These are phyloP conservation scores for Maudiozyma pseudohumilis DNA, from an alignment of 805 yeast genomes.

Conservation along the genomic window DNA sequence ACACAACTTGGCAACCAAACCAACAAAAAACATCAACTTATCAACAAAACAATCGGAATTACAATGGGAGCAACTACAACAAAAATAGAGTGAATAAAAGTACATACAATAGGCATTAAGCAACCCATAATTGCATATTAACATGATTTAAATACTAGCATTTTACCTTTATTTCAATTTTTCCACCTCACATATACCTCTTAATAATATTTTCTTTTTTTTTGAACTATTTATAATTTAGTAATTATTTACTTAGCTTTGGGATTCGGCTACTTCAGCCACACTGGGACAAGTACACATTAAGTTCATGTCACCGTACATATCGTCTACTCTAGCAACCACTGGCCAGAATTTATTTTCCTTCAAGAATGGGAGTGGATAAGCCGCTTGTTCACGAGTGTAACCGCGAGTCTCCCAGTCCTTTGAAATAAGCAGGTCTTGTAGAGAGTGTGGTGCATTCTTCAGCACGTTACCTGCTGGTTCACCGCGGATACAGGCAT, in stretches of 20 bases:
- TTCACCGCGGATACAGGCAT: constrained; percentile 55
- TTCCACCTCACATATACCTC: not conserved
- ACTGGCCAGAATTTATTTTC: constrained; percentile 89
- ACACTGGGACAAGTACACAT: constrained; percentile 90
- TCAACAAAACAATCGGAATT: constrained; percentile 6
- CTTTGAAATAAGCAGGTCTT: constrained; percentile 55
- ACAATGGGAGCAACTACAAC: constrained; percentile 2
- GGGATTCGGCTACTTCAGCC: constrained; percentile 39
- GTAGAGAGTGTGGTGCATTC: constrained; percentile 86
- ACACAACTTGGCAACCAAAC: not conserved
- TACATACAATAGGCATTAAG: not conserved
- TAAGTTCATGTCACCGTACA: constrained; percentile 86
- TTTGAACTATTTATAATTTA: not conserved
- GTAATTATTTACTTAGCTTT: not conserved
- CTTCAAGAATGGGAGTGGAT: constrained; percentile 69
- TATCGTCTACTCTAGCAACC: constrained; percentile 86
- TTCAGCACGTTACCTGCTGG: constrained; percentile 62
- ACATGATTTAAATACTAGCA: not conserved
- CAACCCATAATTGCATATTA: not conserved
- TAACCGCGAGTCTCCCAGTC: constrained; percentile 85
- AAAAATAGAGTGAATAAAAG: not conserved
- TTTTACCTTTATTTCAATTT: not conserved
- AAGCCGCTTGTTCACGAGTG: constrained; percentile 87
- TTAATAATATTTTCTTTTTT: not conserved
- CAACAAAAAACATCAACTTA: constrained; percentile 4